Evolutionary conservation across 1,284 basidiomycete genomes (phyloP).

Genomic region (Cryptococcus deneoformans): DNA sequence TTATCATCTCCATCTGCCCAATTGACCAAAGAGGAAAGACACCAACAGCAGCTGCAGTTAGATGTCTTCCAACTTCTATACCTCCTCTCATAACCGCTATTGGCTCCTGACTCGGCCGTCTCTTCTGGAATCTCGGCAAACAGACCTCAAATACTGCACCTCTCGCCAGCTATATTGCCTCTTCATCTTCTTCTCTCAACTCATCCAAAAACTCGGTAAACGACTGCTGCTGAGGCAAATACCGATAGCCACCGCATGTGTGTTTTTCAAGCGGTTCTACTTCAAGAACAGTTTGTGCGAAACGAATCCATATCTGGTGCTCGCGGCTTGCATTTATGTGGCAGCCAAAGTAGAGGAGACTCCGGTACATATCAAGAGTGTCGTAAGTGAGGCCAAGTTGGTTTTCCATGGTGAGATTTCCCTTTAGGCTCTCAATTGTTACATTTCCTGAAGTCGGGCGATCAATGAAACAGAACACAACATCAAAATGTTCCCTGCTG

Average conservation of each 20-base stretch:
- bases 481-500: slow-evolving; percentile 72
- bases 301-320: slow-evolving; percentile 88
- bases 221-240: slow-evolving; percentile 79
- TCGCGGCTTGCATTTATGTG: slow-evolving; percentile 90
- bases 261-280: slow-evolving; percentile 95
- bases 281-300: slow-evolving; percentile 90
- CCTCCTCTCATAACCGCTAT: slow-evolving; percentile 50
- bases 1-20: too few species aligned
- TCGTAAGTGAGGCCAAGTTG: slow-evolving; percentile 76
- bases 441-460: neutral
- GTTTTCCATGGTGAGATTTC: slow-evolving; percentile 68
- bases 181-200: slow-evolving; percentile 78
- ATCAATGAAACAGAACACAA: slow-evolving; percentile 55
- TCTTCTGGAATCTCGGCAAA: slow-evolving; percentile 64
- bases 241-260: slow-evolving; percentile 85
- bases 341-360: slow-evolving; percentile 97
- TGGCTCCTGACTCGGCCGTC: slow-evolving; percentile 83
- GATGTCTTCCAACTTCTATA: slow-evolving; percentile 47
- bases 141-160: slow-evolving; percentile 73
- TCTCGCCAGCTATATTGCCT: slow-evolving; percentile 73
- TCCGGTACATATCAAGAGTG: slow-evolving; percentile 89
- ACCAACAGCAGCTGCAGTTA: too few species aligned
- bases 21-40: too few species aligned
- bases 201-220: slow-evolving; percentile 83
- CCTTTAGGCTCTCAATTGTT: too few species aligned